Evolutionary conservation across 1,284 basidiomycete species (phyloP), one percentile per base, ranked within the genome.

Genomic region (Tremellales sp.): DNA sequence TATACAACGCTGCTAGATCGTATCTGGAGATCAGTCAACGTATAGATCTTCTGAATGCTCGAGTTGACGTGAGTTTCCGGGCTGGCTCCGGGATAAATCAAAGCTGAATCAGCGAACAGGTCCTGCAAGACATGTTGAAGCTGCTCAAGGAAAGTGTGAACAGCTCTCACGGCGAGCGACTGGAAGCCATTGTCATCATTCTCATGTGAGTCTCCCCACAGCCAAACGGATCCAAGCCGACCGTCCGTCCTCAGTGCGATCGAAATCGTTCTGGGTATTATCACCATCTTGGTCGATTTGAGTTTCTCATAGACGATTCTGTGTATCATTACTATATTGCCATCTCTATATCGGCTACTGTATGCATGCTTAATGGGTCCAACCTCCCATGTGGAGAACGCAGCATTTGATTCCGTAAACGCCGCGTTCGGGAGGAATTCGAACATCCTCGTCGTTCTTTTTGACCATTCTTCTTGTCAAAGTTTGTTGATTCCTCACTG

Each of bases 101-200:
- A 12, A 29, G 24, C 25, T 44, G 27, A 47, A 19, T 27, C 14
- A n/a, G 9, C 21, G 34, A 45, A 14, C 57, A 89, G 86, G 86
- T 97, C 49, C 75, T 97, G 32, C 92, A 97, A 77, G 92, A 97
- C 68, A 95, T 97, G 88, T 81, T 97, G 8, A 87, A 92, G 68
- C 79, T 97, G 44, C 77, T 97, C 40, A 97, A 97, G 73, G 93
- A 97, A 73, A 66, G 66, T 44, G 93, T 95, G 28, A 90, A 89
- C 19, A 89, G 84, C 53, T 82, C 83, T 60, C 92, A 97, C 61
- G 84, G 88, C 2, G 92, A 97, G 71, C 82, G 90, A 32, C 77
- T 97, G n/a, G 92, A 97, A 71, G 87, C 89, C 60, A 90, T 97
- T 55, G 89, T 97, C 57, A 95, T 97, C 54, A 82, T 84, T 42